A percentile compares a stretch with the other conserved stretches of the same genome.
phyloP scores from a whole-genome alignment of 495 filamentous ascomycete genomes.

The Xylaria scruposa region DNA sequence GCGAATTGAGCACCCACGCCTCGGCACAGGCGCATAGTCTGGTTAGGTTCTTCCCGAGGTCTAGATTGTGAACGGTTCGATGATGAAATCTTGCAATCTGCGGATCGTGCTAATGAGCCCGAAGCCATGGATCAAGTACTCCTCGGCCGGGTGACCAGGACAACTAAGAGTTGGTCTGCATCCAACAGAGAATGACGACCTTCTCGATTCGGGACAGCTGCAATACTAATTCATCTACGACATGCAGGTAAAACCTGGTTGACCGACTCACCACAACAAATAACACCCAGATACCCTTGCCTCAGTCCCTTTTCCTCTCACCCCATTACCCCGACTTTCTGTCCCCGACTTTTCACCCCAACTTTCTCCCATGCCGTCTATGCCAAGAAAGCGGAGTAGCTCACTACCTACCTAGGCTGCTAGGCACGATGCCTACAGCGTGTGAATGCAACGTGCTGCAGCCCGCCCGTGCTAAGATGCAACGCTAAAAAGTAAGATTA shows the following conservation, averaged over 20 bases:
- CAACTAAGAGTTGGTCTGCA: background rate
- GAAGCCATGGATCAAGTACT: constrained; percentile 23
- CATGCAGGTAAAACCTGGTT: constrained; percentile 25
- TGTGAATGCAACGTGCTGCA: constrained; percentile 29
- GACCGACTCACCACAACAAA: constrained; percentile 29
- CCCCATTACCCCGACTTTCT: constrained; percentile 13
- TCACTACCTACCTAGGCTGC: constrained; percentile 10
- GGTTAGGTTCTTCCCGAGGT: too few species aligned
- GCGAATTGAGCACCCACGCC: background rate
- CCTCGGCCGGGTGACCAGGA: background rate
- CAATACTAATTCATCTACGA: constrained; percentile 15
- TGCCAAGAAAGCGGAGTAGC: constrained; percentile 45
- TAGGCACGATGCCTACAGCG: background rate
- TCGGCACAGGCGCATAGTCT: background rate
- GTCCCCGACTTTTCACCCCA: constrained; percentile 39
- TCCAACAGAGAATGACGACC: constrained; percentile 26
- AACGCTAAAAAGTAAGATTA: constrained; percentile 37
- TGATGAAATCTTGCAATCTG: background rate
- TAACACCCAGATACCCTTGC: background rate
- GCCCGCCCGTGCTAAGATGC: constrained; percentile 30
- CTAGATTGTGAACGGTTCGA: background rate
- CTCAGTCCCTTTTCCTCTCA: background rate
- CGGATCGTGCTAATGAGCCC: background rate
- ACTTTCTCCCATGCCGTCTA: constrained; percentile 31
- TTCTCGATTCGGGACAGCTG: constrained; percentile 34